A percentile compares a stretch with the other conserved stretches of the same genome.
Conservation (phyloP, 2,329 filamentous ascomycete genomes). For the Gnomoniopsis smithogilvyi region DNA sequence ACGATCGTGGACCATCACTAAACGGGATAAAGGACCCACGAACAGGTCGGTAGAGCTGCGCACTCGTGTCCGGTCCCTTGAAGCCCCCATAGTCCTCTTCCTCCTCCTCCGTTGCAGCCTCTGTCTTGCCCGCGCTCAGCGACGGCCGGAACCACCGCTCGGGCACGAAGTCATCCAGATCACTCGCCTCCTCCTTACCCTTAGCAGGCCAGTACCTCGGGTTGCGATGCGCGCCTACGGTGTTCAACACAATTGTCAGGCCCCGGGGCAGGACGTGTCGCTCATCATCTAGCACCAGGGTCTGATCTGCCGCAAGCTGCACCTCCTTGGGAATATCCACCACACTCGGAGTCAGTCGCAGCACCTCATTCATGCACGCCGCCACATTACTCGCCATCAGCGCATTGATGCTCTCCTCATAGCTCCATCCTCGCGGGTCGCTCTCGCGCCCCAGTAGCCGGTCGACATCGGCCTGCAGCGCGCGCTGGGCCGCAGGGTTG, state of each 20-base stretch:
- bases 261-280: slow-evolving; percentile 56
- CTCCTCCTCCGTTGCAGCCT: slow-evolving; percentile 23
- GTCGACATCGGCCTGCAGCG: slow-evolving; percentile 68
- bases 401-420: slow-evolving; percentile 62
- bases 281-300: slow-evolving; percentile 56
- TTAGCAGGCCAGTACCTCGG: slow-evolving; percentile 68
- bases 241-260: slow-evolving; percentile 53
- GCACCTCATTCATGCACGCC: slow-evolving; percentile 73
- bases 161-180: slow-evolving; percentile 67
- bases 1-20: slow-evolving; percentile 55
- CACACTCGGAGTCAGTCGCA: slow-evolving; percentile 70
- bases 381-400: slow-evolving; percentile 69
- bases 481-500: slow-evolving; percentile 59
- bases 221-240: slow-evolving; percentile 60
- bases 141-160: slow-evolving; percentile 64
- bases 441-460: slow-evolving; percentile 52
- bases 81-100: slow-evolving; percentile 57
- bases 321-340: slow-evolving; percentile 69
- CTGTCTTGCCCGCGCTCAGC: slow-evolving; percentile 11
- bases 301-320: slow-evolving; percentile 45
- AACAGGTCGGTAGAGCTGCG: slow-evolving; percentile 57
- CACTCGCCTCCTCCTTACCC: slow-evolving; percentile 42
- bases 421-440: slow-evolving; percentile 64
- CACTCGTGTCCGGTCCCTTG: slow-evolving; percentile 57
- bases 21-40: slow-evolving; percentile 58